phyloP scores from a whole-genome alignment of 2,329 filamentous ascomycete genomes.

The Microsporum ferrugineum region DNA sequence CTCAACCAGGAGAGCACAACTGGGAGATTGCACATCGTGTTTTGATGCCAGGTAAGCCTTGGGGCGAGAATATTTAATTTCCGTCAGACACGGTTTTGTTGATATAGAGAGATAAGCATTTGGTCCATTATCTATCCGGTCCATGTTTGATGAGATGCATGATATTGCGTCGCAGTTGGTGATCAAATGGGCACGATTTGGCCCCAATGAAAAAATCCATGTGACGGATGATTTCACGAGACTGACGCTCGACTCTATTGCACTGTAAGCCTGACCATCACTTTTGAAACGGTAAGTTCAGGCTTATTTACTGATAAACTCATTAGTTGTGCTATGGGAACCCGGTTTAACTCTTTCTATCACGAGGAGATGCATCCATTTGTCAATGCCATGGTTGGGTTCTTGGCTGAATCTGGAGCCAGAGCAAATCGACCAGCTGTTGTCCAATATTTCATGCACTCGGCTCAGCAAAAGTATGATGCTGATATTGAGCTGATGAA shows the following conservation, averaged over 20 bases:
- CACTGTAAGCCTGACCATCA: not conserved
- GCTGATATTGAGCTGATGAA: not conserved
- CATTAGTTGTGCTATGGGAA: not conserved
- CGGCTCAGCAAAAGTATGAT: constrained; percentile 1
- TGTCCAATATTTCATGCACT: not conserved
- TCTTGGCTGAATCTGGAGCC: not conserved
- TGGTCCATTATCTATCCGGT: not conserved
- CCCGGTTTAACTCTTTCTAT: not conserved
- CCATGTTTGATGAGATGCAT: constrained; percentile 4
- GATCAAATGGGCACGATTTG: constrained; percentile 1
- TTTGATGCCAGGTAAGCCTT: not conserved
- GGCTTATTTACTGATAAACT: not conserved
- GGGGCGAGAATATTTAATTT: not conserved
- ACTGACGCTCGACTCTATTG: not conserved
- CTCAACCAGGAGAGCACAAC: not conserved
- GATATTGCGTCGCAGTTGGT: constrained; percentile 3
- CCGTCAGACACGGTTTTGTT: not conserved
- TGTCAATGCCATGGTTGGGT: not conserved
- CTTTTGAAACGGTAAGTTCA: too few species aligned
- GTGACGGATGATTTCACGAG: not conserved
- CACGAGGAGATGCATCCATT: constrained; percentile 2
- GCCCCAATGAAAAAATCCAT: not conserved
- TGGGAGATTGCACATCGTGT: constrained; percentile 4
- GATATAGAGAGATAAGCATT: not conserved
- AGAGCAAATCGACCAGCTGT: not conserved